Conservation (phyloP, 306 rosid species). For the Heteromeles arbutifolia region DNA sequence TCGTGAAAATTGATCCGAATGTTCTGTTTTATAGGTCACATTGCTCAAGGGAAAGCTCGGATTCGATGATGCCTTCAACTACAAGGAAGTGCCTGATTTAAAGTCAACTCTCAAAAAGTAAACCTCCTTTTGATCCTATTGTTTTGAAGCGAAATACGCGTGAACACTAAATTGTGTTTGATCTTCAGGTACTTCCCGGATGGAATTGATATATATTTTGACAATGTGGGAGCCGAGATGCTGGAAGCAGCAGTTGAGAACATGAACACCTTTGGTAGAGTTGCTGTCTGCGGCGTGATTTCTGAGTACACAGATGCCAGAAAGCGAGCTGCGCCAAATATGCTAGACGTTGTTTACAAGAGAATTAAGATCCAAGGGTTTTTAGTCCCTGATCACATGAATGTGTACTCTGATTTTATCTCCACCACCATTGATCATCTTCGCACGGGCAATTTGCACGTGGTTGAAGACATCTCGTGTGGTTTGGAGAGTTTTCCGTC, state of each 20-base stretch:
- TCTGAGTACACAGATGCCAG: conserved; percentile 42
- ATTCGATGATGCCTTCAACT: conserved; percentile 80
- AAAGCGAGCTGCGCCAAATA: conserved; percentile 40
- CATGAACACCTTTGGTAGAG: conserved; percentile 65
- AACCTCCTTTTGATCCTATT: neutral
- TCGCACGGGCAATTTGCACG: conserved; percentile 29
- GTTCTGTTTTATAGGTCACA: conserved; percentile 11
- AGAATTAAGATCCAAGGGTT: conserved; percentile 56
- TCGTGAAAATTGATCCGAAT: too few species aligned
- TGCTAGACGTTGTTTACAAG: conserved; percentile 56
- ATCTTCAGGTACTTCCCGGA: conserved; percentile 51
- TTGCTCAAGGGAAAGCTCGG: conserved; percentile 61
- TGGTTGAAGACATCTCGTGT: conserved; percentile 44
- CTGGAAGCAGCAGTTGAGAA: conserved; percentile 58
- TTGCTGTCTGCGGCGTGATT: conserved; percentile 58
- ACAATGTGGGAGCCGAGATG: conserved; percentile 74
- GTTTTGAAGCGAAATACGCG: neutral
- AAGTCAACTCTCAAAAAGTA: conserved; percentile 53
- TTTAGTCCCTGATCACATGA: conserved; percentile 35
- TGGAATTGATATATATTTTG: conserved; percentile 78
- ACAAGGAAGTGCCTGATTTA: conserved; percentile 59
- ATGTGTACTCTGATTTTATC: conserved; percentile 33
- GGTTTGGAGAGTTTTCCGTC: conserved; percentile 61
- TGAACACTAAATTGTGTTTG: neutral
- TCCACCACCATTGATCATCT: conserved; percentile 36